phyloP scores from a whole-genome alignment of 2,329 filamentous ascomycete species.

The Fusarium sp. region DNA sequence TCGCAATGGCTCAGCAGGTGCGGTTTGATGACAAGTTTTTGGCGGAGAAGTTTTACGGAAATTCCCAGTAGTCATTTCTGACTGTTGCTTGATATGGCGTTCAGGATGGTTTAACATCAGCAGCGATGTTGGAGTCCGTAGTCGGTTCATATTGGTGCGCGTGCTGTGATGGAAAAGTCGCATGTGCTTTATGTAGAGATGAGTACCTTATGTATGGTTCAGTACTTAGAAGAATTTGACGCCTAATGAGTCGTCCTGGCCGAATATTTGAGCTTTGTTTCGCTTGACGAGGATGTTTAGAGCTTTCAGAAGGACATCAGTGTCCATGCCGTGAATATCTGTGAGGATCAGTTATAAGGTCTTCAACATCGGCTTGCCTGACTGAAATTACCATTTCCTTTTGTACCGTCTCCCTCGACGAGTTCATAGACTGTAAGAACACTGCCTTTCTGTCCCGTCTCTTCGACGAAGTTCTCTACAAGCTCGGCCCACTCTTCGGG shows the following conservation, averaged over 20 bases:
- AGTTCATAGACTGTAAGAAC: constrained; percentile 95
- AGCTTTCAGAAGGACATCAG: constrained; percentile 79
- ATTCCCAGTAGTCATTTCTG: constrained; percentile 15
- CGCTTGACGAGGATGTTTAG: constrained; percentile 84
- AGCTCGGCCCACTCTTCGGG: constrained; percentile 89
- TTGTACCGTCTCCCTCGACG: constrained; percentile 82
- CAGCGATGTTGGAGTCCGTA: constrained; percentile 13
- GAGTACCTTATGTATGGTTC: constrained; percentile 14
- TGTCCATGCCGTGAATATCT: constrained; percentile 92
- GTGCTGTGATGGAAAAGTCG: constrained; percentile 3
- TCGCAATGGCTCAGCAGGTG: constrained; percentile 87
- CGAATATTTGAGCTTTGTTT: constrained; percentile 93
- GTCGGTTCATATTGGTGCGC: constrained; percentile 3
- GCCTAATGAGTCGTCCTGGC: constrained; percentile 84
- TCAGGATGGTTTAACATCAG: constrained; percentile 17
- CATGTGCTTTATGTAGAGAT: constrained; percentile 29
- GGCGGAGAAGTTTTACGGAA: constrained; percentile 53
- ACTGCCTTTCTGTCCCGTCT: constrained; percentile 85
- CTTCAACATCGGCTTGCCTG: background rate
- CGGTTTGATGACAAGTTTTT: constrained; percentile 71
- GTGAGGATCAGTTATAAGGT: constrained; percentile 7
- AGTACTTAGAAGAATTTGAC: constrained; percentile 89
- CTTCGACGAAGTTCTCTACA: constrained; percentile 83
- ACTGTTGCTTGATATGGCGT: constrained; percentile 32
- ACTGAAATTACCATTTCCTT: constrained; percentile 64